A percentile compares a stretch with the other conserved stretches of the same genome.
phyloP scores from a whole-genome alignment of 2,329 filamentous ascomycete species.

The Fusarium poae region DNA sequence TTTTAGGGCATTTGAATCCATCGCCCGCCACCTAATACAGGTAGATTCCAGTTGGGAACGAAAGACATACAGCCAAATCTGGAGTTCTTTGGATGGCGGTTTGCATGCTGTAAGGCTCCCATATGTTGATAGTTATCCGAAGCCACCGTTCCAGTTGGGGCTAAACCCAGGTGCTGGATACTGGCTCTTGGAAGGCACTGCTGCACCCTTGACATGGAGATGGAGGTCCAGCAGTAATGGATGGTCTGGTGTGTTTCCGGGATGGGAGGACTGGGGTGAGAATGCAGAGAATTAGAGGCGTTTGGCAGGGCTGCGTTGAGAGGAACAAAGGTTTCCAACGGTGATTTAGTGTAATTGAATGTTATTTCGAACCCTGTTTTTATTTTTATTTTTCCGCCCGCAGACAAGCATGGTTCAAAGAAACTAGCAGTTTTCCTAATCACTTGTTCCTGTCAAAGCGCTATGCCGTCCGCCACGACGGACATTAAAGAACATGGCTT shows the following conservation, averaged over 20 bases:
- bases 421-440: no score
- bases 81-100: not conserved
- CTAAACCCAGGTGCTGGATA: not conserved
- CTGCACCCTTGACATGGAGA: not conserved
- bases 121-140: not conserved
- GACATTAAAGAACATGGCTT: not conserved
- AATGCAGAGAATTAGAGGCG: not conserved
- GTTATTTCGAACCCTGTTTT: no score
- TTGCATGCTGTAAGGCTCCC: not conserved
- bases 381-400: no score
- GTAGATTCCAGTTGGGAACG: not conserved
- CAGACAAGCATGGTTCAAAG: not conserved
- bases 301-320: not conserved
- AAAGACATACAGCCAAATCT: not conserved
- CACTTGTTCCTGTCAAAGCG: not conserved
- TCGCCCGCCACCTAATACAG: fast-evolving
- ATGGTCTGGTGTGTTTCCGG: not conserved
- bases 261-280: not conserved
- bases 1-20: fast-evolving
- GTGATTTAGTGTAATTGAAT: not conserved
- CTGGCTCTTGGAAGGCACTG: not conserved
- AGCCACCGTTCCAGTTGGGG: not conserved
- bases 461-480: not conserved
- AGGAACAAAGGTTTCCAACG: not conserved
- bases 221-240: not conserved